A percentile compares a stretch with the other conserved stretches of the same genome.
Evolutionary conservation across 2,329 filamentous ascomycete species (phyloP).

Genomic region (Endocalyx cinctus): DNA sequence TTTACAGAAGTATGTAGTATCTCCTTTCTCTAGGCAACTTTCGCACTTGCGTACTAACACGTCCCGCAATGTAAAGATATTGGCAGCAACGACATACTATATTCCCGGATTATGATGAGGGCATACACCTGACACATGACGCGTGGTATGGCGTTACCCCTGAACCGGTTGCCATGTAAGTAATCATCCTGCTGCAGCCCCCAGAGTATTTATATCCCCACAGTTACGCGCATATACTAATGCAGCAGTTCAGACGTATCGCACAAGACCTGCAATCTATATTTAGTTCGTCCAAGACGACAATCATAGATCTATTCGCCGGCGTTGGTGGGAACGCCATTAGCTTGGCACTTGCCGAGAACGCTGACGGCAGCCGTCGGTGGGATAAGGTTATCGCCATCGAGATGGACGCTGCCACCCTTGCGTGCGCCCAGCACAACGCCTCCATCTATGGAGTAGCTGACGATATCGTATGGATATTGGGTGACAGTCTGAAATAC

Average conservation of each 20-base stretch:
- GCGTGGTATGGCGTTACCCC: constrained; percentile 97
- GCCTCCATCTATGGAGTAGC: constrained; percentile 79
- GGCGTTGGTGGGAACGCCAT: constrained; percentile 93
- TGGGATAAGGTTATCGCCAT: constrained; percentile 86
- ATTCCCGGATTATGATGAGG: constrained; percentile 82
- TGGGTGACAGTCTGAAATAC: constrained; percentile 80
- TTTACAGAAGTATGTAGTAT: constrained; percentile 68
- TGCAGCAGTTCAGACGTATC: constrained; percentile 53
- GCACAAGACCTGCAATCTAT: constrained; percentile 63
- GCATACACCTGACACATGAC: constrained; percentile 85
- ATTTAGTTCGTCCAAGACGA: constrained; percentile 35
- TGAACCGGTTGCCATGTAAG: constrained; percentile 80
- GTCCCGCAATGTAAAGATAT: constrained; percentile 55
- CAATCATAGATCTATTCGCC: constrained; percentile 83
- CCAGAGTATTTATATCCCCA: too few relatives aligned
- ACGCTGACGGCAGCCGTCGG: constrained; percentile 47
- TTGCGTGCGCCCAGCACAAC: constrained; percentile 91
- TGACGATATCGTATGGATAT: constrained; percentile 73
- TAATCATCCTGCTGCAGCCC: neutral
- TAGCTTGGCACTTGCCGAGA: constrained; percentile 66
- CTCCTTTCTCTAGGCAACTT: constrained; percentile 1
- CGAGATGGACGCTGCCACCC: constrained; percentile 73
- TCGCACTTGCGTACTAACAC: neutral
- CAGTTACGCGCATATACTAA: neutral
- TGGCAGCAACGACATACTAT: constrained; percentile 85